Base-by-base conservation (phyloP, 2,329 filamentous ascomycete genomes). In the Diaporthe ampelina region DNA sequence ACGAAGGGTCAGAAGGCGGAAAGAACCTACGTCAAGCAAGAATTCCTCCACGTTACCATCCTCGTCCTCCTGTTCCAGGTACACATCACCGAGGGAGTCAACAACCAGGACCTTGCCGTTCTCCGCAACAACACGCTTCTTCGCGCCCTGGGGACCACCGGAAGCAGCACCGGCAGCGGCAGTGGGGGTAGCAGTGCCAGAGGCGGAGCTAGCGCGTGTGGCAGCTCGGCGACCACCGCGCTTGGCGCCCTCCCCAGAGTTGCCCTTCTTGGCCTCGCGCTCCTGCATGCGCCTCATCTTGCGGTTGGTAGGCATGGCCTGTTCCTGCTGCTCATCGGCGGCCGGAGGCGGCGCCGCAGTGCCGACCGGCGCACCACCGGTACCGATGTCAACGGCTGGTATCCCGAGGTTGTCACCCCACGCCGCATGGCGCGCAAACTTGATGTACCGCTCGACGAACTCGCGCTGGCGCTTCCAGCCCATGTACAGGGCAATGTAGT, bases 41-140 rank as follows among this genome's bases (percentile, higher is more conserved):
- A 93, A 97, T 81, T 98, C 94, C 78, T 94, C 90, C 43, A 91
- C 89, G 72, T 94, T 91, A 70, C 97, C 97, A 32, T 98, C 94
- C 78, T 95, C 95, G 69, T 95, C 94, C 79, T 94, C 90, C 81
- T 97, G 94, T 84, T 98, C 95, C n/a, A 99, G 88, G 81, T 94
- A 99, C 17, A 99, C 97, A 79, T 98, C 95, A 37, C 97, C 97
- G 13, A 93, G 87, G 0, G 94, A 94, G 84, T 99, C 96, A 5
- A 99, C 97, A 73, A 99, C 93, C 50, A 99, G 87, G 0, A 97
- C 89, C 87, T 98, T 99, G 78, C 97, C 97, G 79, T 99, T 99
- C 87, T 98, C 94, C 3, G 95, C 96, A 35, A 95, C 91, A 21
- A 98, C 94, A 48, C 94, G 90, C 88, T 96, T 97, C 85, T 94